These are phyloP conservation scores for Macroventuria anomochaeta DNA, from an alignment of 2,329 filamentous ascomycete species.

Conservation along the genomic window DNA sequence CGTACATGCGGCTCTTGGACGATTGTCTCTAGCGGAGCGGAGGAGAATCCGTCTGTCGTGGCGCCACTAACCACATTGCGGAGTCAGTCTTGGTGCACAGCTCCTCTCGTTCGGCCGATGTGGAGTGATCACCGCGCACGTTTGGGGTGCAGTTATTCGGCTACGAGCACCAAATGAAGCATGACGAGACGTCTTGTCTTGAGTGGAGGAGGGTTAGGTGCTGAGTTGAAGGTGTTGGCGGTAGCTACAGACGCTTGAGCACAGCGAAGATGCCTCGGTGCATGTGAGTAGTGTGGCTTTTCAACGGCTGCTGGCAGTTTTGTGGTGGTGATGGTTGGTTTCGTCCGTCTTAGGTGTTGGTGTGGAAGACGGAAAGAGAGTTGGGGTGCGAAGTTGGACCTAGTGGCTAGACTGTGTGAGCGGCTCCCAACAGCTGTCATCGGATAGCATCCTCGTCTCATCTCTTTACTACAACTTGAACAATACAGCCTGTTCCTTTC, in stretches of 20 bases:
- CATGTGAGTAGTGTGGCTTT: neutral
- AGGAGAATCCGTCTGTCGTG: slow-evolving; percentile 4
- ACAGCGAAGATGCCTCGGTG: neutral
- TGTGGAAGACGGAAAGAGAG: neutral
- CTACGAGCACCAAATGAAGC: neutral
- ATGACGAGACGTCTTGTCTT: neutral
- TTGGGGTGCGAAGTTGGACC: neutral
- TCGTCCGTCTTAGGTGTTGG: neutral
- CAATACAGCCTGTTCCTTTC: too few relatives aligned
- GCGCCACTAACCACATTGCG: slow-evolving; percentile 23
- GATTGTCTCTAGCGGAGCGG: neutral
- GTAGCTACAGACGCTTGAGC: neutral
- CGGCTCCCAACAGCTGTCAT: neutral
- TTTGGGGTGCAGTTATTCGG: neutral
- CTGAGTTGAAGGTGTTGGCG: neutral
- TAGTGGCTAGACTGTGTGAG: neutral
- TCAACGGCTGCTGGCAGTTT: neutral
- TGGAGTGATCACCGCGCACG: neutral
- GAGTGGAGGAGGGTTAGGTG: neutral
- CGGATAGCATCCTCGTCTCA: too few relatives aligned
- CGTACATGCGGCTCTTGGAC: neutral
- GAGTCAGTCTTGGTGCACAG: slow-evolving; percentile 20
- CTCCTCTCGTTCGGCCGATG: neutral
- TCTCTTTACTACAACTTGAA: too few relatives aligned
- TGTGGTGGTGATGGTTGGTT: neutral